Evolutionary conservation across 2,329 filamentous ascomycete species (phyloP).

Genomic region (Didymella glomerata): DNA sequence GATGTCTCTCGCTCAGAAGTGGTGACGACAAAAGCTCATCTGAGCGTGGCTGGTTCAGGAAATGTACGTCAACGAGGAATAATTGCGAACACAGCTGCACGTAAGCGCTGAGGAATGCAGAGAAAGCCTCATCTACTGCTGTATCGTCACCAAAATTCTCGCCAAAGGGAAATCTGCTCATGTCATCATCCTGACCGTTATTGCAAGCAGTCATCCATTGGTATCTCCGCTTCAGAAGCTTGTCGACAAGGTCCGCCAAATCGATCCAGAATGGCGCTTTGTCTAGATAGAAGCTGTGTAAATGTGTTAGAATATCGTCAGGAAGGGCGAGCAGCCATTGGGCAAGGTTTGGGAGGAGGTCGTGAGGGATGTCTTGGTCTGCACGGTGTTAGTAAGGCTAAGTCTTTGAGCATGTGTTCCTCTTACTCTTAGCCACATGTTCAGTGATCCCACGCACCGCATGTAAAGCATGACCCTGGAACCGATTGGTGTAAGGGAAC

Average conservation of each 20-base stretch:
- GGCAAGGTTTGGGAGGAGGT: conserved; percentile 36
- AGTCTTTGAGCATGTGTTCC: background rate
- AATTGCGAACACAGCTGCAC: conserved; percentile 38
- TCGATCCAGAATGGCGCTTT: conserved; percentile 49
- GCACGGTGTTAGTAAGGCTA: conserved; percentile 2
- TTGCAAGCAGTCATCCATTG: conserved; percentile 25
- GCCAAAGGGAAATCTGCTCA: conserved; percentile 39
- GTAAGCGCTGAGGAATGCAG: conserved; percentile 42
- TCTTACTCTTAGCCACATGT: conserved; percentile 41
- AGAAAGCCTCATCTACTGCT: conserved; percentile 38
- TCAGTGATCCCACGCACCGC: conserved; percentile 25
- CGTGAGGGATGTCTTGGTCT: conserved; percentile 18
- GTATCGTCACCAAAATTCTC: conserved; percentile 36
- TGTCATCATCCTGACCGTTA: conserved; percentile 27
- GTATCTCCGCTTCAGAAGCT: conserved; percentile 41
- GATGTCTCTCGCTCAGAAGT: conserved; percentile 43
- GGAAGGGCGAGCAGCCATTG: conserved; percentile 44
- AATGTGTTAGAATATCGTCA: conserved; percentile 29
- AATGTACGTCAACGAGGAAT: conserved; percentile 35
- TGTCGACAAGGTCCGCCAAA: conserved; percentile 39
- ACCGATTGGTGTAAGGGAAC: conserved; percentile 41
- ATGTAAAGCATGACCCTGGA: background rate
- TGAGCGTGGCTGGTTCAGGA: conserved; percentile 29
- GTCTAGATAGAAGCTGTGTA: conserved; percentile 38
- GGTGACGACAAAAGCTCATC: conserved; percentile 29